Percentiles rank a stretch among this genome's conserved stretches.
phyloP scores from a whole-genome alignment of 345 rosid genomes.

The Citrus mangshanensis region DNA sequence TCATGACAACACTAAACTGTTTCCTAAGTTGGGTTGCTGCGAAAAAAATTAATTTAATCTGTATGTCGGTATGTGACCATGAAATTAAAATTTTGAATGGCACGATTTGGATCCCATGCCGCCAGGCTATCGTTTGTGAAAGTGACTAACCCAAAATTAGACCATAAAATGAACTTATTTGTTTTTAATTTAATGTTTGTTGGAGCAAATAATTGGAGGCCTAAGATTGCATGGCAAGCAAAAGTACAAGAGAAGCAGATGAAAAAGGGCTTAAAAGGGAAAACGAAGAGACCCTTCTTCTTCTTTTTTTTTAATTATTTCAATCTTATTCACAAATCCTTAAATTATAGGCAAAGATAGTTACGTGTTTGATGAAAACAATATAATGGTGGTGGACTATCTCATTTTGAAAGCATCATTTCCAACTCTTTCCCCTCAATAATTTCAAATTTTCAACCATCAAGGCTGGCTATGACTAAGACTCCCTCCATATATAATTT shows the following conservation, averaged over 20 bases:
- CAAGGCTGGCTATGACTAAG: slow-evolving; percentile 30
- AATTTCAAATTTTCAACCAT: slow-evolving; percentile 32
- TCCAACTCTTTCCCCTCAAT: slow-evolving; percentile 47
- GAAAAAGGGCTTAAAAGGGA: neutral
- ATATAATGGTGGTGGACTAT: slow-evolving; percentile 12
- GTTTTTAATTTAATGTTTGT: neutral
- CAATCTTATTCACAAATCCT: slow-evolving; percentile 15
- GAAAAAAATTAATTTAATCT: neutral
- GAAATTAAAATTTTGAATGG: too few relatives aligned
- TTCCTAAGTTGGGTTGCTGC: slow-evolving; percentile 16
- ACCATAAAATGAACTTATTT: neutral
- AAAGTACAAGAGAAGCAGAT: slow-evolving; percentile 9
- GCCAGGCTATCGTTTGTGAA: slow-evolving; percentile 12
- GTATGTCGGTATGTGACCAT: too few relatives aligned
- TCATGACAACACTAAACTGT: slow-evolving; percentile 20
- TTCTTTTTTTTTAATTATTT: slow-evolving; percentile 7
- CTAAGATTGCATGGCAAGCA: slow-evolving; percentile 1
- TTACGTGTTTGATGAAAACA: slow-evolving; percentile 18
- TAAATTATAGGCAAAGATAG: slow-evolving; percentile 18
- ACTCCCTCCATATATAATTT: neutral
- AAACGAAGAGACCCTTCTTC: neutral
- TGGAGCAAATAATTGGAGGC: slow-evolving; percentile 26
- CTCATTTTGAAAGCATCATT: slow-evolving; percentile 31
- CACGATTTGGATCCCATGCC: too few relatives aligned
- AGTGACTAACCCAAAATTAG: slow-evolving; percentile 16